Evolutionary conservation across 1,284 basidiomycete genomes (phyloP).

Genomic region (Irpex sp.): DNA sequence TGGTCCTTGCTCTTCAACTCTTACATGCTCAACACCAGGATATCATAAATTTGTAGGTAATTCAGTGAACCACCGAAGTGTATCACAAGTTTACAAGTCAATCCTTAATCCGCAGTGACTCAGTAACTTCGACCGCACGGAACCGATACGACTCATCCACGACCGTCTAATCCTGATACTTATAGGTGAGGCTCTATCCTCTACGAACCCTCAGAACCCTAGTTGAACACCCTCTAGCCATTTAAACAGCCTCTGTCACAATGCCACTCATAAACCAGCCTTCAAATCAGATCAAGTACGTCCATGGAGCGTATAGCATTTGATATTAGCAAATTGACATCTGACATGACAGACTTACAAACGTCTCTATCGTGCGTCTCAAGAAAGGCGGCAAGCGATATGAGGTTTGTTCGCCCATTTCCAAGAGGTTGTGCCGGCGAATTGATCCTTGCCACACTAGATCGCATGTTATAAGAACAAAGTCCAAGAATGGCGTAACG

Average conservation of each 20-base stretch:
- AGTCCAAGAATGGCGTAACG: constrained; percentile 93
- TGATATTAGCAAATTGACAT: constrained; percentile 3
- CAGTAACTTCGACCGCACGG: neutral
- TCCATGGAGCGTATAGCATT: neutral
- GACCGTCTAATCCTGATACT: neutral
- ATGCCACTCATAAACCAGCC: constrained; percentile 72
- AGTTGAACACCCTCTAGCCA: neutral
- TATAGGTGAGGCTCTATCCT: neutral
- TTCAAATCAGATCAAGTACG: constrained; percentile 83
- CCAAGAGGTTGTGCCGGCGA: neutral
- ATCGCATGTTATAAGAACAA: constrained; percentile 99
- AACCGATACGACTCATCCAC: neutral
- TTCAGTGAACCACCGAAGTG: no score
- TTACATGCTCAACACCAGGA: neutral
- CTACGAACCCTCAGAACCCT: neutral
- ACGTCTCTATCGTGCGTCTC: constrained; percentile 92
- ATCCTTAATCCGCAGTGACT: neutral
- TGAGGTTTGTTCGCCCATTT: constrained; percentile 58
- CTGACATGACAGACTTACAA: constrained; percentile 68
- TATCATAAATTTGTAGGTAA: neutral
- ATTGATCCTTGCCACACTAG: constrained; percentile 43
- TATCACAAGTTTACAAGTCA: no score
- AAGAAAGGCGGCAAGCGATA: constrained; percentile 98
- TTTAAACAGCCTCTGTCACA: constrained; percentile 2
- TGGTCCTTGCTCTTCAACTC: neutral